Evolutionary conservation across 106 monocot species (phyloP).

Genomic region (Allium cepa): DNA sequence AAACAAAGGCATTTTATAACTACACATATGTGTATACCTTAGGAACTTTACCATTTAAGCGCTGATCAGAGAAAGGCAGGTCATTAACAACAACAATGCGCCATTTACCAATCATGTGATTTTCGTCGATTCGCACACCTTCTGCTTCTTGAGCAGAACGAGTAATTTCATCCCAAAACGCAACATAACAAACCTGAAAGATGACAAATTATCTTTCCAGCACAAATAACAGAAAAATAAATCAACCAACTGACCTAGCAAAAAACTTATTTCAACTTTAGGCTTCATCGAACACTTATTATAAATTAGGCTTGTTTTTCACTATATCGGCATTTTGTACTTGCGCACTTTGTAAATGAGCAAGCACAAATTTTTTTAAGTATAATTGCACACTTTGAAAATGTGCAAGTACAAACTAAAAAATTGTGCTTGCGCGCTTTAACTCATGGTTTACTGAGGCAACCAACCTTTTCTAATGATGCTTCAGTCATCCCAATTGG

Average conservation of each 20-base stretch:
- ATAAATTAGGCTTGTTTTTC: too few species aligned
- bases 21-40: conserved; percentile 34
- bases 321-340: too few species aligned
- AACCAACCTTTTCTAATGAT: conserved; percentile 60
- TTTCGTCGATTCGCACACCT: conserved; percentile 42
- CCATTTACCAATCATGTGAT: conserved; percentile 85
- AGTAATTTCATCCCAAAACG: conserved; percentile 99
- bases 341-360: too few species aligned
- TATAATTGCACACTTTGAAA: too few species aligned
- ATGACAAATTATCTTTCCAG: neutral
- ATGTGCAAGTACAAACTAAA: too few species aligned
- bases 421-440: too few species aligned
- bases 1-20: neutral
- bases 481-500: conserved; percentile 90
- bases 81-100: conserved; percentile 71
- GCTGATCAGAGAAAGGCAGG: conserved; percentile 95
- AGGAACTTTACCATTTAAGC: conserved; percentile 93
- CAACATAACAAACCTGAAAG: conserved; percentile 86
- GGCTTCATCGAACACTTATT: neutral
- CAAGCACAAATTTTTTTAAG: too few species aligned
- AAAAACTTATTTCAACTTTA: neutral
- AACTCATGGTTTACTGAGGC: too few species aligned
- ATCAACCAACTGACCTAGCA: neutral
- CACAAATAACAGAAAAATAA: neutral
- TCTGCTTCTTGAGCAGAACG: conserved; percentile 56